Conservation (phyloP, 495 filamentous ascomycete species). For the Tuber microsphaerosporum region DNA sequence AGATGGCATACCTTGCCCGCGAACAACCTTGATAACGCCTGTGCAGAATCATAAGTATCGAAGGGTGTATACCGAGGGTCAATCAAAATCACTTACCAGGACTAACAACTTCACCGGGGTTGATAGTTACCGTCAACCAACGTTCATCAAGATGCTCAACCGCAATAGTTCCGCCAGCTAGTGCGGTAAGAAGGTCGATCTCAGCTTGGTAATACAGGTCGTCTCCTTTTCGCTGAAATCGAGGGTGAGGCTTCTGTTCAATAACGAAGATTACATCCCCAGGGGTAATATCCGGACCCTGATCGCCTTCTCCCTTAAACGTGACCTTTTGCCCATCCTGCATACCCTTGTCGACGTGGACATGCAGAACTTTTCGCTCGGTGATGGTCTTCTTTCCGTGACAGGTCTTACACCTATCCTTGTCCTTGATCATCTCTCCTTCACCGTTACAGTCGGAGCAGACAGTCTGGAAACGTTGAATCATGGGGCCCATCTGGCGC, state of each 20-base stretch:
- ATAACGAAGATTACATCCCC: conserved; percentile 97
- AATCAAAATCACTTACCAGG: conserved; percentile 60
- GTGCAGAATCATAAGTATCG: conserved; percentile 23
- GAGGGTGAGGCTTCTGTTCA: conserved; percentile 89
- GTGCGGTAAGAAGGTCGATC: conserved; percentile 90
- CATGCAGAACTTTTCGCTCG: conserved; percentile 95
- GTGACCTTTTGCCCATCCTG: conserved; percentile 89
- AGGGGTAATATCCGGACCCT: conserved; percentile 82
- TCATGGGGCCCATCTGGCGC: conserved; percentile 99
- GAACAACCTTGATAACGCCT: conserved; percentile 90
- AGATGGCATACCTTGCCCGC: conserved; percentile 97
- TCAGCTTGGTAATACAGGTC: conserved; percentile 93
- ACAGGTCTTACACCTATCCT: conserved; percentile 92
- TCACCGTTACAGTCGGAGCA: conserved; percentile 97
- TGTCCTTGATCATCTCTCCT: conserved; percentile 89
- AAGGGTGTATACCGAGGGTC: conserved; percentile 10
- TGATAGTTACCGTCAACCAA: conserved; percentile 86
- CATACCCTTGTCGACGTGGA: conserved; percentile 93
- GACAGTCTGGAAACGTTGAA: conserved; percentile 98
- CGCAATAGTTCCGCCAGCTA: conserved; percentile 79
- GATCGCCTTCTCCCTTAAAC: conserved; percentile 93
- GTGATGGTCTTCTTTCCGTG: conserved; percentile 94
- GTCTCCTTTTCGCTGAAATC: conserved; percentile 93
- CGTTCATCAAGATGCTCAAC: conserved; percentile 96
- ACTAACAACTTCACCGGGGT: conserved; percentile 86